Percentiles rank a stretch among this genome's conserved stretches.
Conservation (phyloP, 2,329 filamentous ascomycete genomes). For the Aspergillus puulaauensis region DNA sequence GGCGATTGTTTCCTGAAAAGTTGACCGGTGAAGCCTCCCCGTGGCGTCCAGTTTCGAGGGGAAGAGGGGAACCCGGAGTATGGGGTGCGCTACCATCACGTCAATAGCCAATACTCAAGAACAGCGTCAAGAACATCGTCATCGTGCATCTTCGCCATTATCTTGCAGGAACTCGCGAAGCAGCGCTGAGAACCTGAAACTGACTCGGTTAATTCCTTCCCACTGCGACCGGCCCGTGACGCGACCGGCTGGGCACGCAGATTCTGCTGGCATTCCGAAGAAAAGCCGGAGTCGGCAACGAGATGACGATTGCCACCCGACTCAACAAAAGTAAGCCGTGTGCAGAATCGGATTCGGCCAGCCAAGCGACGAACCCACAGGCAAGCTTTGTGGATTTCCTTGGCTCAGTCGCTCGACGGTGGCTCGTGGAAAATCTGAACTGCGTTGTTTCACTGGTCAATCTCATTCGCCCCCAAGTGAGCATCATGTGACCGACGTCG, state of each 20-base stretch:
- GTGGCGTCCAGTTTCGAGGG: not conserved
- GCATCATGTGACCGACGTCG: not conserved
- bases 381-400: conserved; percentile 10
- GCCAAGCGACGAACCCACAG: not conserved
- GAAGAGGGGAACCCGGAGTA: not conserved
- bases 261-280: not conserved
- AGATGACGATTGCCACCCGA: not conserved
- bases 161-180: too few relatives aligned
- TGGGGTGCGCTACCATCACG: too few relatives aligned
- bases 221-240: not conserved
- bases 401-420: not conserved
- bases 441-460: not conserved
- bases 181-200: too few relatives aligned
- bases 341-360: not conserved
- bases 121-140: too few relatives aligned
- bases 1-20: conserved; percentile 4
- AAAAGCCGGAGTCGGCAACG: not conserved
- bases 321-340: not conserved
- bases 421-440: too few relatives aligned
- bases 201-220: too few relatives aligned
- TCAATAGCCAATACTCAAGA: too few relatives aligned
- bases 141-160: too few relatives aligned
- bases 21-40: conserved; percentile 10
- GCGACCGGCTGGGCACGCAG: not conserved
- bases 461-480: not conserved